Base-by-base conservation (phyloP, 345 rosid genomes). In the Litchi chinensis region DNA sequence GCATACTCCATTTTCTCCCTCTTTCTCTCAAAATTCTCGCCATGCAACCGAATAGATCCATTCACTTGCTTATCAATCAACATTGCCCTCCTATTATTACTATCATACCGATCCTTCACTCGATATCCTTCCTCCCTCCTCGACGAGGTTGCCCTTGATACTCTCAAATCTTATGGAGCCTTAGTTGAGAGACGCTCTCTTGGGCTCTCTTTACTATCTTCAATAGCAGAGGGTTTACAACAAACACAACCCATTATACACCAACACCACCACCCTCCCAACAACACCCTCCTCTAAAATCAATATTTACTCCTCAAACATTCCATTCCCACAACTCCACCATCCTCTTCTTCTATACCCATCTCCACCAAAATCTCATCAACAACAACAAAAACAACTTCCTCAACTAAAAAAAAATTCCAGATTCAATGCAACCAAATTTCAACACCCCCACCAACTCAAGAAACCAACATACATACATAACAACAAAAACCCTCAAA, bases 81-180 rank as follows among this genome's bases (percentile, higher is more conserved):
- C 88, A 90, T 81, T 44, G 83, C 74, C 73, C 92, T 89, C 56
- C 87, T 84, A 76, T 89, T 93, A 85, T 85, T 89, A 85, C 79
- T 82, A 76, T 88, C 89, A 71, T 82, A 79, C 73, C 82, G 81
- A 79, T 93, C 93, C 75, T 90, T 93, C 2, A 63, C 79, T 74
- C 89, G 84, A 79, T 79, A 84, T 15, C 77, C 63, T 74, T 93
- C 98, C 78, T 92, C 98, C 79, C 97, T 91, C 89, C 93, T 89
- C 4, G 97, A 89, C n/a, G n/a, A n/a, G n/a, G n/a, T n/a, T n/a
- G n/a, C n/a, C n/a, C n/a, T n/a, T n/a, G n/a, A n/a, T n/a, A n/a
- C n/a, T n/a, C n/a, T n/a, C n/a, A n/a, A n/a, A n/a, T n/a, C n/a
- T n/a, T n/a, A n/a, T n/a, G n/a, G n/a, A n/a, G n/a, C n/a, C n/a